phyloP scores from a whole-genome alignment of 352 stramenopile species.

The Phytophthora pseudosyringae region DNA sequence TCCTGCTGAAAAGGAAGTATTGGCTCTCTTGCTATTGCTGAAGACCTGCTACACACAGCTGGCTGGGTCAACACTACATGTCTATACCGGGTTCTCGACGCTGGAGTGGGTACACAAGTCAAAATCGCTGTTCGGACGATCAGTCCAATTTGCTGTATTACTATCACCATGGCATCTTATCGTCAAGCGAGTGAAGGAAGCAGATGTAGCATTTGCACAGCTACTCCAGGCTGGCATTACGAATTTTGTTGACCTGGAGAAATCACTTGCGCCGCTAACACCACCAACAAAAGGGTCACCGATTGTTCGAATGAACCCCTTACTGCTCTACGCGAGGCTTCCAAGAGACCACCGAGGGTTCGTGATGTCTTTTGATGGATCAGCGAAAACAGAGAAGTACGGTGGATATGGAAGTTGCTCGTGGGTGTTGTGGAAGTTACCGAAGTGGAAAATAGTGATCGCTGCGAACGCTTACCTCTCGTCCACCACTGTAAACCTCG shows the following conservation, averaged over 20 bases:
- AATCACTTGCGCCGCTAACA: neutral
- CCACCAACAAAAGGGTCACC: neutral
- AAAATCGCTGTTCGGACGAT: slow-evolving; percentile 15
- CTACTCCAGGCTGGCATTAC: slow-evolving; percentile 13
- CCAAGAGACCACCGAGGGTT: slow-evolving; percentile 1
- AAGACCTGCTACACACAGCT: slow-evolving; percentile 13
- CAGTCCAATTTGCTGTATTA: slow-evolving; percentile 19
- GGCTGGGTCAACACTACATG: neutral
- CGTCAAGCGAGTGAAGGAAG: neutral
- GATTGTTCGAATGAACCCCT: neutral
- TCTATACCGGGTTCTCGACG: slow-evolving; percentile 29
- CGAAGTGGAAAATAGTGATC: slow-evolving; percentile 22
- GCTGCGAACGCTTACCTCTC: slow-evolving; percentile 18
- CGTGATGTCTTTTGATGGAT: slow-evolving; percentile 31
- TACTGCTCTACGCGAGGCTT: neutral
- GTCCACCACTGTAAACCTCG: slow-evolving; percentile 25
- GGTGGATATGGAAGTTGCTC: slow-evolving; percentile 15
- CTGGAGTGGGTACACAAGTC: slow-evolving; percentile 29
- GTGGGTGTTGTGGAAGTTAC: slow-evolving; percentile 26
- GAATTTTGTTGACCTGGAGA: slow-evolving; percentile 10
- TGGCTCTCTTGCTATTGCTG: slow-evolving; percentile 13
- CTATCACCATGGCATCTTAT: slow-evolving; percentile 16
- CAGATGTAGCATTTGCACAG: slow-evolving; percentile 4
- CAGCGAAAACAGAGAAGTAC: slow-evolving; percentile 21
- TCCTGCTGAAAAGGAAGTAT: slow-evolving; percentile 19